These are phyloP conservation scores for Dipodascus albidus DNA, from an alignment of 805 yeast genomes.

Conservation along the genomic window DNA sequence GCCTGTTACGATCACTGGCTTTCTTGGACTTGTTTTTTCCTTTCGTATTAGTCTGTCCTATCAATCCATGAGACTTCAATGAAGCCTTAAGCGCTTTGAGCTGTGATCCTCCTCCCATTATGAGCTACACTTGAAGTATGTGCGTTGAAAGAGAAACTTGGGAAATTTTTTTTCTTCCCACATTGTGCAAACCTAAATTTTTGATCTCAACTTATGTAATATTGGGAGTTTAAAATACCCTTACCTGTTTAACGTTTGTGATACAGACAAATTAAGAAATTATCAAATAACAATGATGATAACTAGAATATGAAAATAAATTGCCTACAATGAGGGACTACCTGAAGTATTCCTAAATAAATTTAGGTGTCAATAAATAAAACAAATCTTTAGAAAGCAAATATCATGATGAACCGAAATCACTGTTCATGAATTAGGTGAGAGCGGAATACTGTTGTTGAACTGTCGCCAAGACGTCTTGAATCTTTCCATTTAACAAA, in stretches of 20 bases:
- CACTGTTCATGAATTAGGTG: too few species aligned
- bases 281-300: too few species aligned
- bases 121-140: background rate
- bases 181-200: background rate
- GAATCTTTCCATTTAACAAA: background rate
- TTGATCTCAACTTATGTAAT: background rate
- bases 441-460: background rate
- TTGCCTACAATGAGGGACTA: background rate
- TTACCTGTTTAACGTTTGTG: background rate
- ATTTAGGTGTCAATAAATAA: too few species aligned
- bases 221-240: background rate
- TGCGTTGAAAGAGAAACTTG: background rate
- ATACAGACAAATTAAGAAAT: background rate
- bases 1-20: conserved; percentile 26
- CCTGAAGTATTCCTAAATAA: too few species aligned
- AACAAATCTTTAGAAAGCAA: too few species aligned
- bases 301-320: too few species aligned
- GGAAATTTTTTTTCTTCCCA: background rate
- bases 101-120: conserved; percentile 39
- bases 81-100: conserved; percentile 71
- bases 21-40: conserved; percentile 35
- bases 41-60: conserved; percentile 65
- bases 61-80: conserved; percentile 63
- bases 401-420: too few species aligned
- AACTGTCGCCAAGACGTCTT: background rate